Conservation (phyloP, 2,329 filamentous ascomycete genomes). For the Alternaria ventricosa region DNA sequence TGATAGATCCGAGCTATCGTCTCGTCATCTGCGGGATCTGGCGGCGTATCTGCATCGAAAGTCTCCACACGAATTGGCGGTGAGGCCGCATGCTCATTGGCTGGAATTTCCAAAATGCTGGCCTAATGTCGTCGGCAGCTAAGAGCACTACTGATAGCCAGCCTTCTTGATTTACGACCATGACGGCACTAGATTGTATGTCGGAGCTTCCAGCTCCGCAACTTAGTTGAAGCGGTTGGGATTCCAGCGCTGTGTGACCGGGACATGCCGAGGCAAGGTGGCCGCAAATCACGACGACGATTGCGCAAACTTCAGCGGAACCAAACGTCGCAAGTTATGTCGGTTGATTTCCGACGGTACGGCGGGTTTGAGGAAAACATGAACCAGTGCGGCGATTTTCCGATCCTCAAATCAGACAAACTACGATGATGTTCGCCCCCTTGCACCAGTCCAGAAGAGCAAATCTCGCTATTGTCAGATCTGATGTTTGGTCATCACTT, state of each 20-base stretch:
- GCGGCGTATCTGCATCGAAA: constrained; percentile 37
- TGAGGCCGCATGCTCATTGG: constrained; percentile 43
- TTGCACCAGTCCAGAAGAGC: not conserved
- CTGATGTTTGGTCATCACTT: constrained; percentile 1
- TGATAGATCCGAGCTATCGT: constrained; percentile 14
- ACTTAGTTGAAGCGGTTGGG: no score
- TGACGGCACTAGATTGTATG: constrained; percentile 9
- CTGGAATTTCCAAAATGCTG: constrained; percentile 27
- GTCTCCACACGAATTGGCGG: constrained; percentile 41
- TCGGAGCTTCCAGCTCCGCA: not conserved
- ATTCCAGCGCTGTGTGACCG: not conserved
- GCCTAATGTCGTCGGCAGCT: constrained; percentile 25
- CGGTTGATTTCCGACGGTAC: constrained; percentile 1
- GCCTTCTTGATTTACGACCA: constrained; percentile 22
- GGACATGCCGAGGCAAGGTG: not conserved
- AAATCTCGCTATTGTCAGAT: constrained; percentile 2
- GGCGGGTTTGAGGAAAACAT: constrained; percentile 3
- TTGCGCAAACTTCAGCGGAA: constrained; percentile 1
- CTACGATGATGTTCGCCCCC: not conserved
- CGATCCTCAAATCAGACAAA: constrained; percentile 10
- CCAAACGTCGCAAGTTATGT: not conserved
- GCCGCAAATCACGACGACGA: not conserved
- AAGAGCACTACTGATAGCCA: constrained; percentile 23
- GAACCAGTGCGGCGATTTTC: not conserved
- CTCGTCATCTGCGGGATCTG: constrained; percentile 35